Evolutionary conservation across 2,329 filamentous ascomycete genomes (phyloP).

Genomic region (Colletotrichum graminicola): DNA sequence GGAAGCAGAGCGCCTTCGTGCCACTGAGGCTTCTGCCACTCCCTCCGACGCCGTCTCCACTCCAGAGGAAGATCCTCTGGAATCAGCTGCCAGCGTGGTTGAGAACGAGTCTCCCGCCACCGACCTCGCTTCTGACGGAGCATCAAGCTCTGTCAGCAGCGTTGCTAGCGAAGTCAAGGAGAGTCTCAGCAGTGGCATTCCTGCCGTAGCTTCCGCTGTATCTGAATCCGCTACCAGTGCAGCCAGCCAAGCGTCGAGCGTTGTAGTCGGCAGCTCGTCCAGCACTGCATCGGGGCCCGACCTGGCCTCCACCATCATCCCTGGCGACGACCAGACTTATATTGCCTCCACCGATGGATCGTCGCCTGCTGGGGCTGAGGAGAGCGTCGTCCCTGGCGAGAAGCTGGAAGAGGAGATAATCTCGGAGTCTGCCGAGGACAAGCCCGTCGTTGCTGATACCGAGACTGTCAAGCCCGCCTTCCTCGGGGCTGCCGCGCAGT

Average conservation of each 20-base stretch:
- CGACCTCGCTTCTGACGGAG: slow-evolving; percentile 15
- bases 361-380: slow-evolving; percentile 41
- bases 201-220: slow-evolving; percentile 42
- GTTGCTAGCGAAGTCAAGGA: slow-evolving; percentile 22
- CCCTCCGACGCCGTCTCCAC: slow-evolving; percentile 37
- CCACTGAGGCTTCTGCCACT: slow-evolving; percentile 47
- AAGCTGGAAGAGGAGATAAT: slow-evolving; percentile 46
- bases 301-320: slow-evolving; percentile 40
- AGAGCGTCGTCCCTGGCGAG: slow-evolving; percentile 38
- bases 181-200: slow-evolving; percentile 36
- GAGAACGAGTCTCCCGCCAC: slow-evolving; percentile 40
- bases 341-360: slow-evolving; percentile 44
- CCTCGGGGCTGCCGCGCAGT: slow-evolving; percentile 65
- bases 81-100: slow-evolving; percentile 38
- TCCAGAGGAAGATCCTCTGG: slow-evolving; percentile 42
- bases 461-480: slow-evolving; percentile 59
- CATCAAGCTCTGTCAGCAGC: slow-evolving; percentile 28
- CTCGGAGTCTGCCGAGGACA: slow-evolving; percentile 45
- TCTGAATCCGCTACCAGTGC: slow-evolving; percentile 45
- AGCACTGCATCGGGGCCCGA: slow-evolving; percentile 25
- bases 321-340: slow-evolving; percentile 39
- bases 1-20: slow-evolving; percentile 52
- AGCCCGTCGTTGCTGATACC: slow-evolving; percentile 48
- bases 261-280: slow-evolving; percentile 16
- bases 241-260: slow-evolving; percentile 43